These are phyloP conservation scores for Backusella macrospora DNA, from an alignment of 192 early-diverging fungal species.

Conservation along the genomic window DNA sequence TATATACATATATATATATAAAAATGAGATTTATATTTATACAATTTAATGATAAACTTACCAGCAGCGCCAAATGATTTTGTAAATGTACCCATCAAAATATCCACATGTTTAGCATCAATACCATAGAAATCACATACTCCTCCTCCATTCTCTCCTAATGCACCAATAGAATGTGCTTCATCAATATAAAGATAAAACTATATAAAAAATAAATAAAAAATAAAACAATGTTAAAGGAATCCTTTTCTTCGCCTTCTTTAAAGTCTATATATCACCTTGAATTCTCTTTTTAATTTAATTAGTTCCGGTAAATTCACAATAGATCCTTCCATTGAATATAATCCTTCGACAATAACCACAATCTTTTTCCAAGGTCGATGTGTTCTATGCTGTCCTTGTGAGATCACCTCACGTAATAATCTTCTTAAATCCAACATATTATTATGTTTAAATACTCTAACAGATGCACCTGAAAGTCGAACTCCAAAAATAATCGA, in stretches of 20 bases:
- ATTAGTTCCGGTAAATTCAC: slow-evolving; percentile 78
- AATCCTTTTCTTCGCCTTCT: neutral
- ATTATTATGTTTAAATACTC: slow-evolving; percentile 88
- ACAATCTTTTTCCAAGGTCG: slow-evolving; percentile 96
- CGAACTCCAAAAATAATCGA: slow-evolving; percentile 87
- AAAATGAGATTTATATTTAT: neutral
- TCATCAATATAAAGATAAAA: slow-evolving; percentile 93
- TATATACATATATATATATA: neutral
- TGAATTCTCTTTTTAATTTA: slow-evolving; percentile 79
- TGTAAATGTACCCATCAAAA: slow-evolving; percentile 92
- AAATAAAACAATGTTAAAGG: neutral
- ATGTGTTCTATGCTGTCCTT: slow-evolving; percentile 90
- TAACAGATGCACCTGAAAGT: slow-evolving; percentile 79
- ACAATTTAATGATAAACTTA: neutral
- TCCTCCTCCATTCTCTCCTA: slow-evolving; percentile 87
- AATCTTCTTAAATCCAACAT: slow-evolving; percentile 67
- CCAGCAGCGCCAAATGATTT: slow-evolving; percentile 95
- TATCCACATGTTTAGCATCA: slow-evolving; percentile 82
- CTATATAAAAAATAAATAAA: slow-evolving; percentile 17
- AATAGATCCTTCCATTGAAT: slow-evolving; percentile 92
- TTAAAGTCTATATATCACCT: slow-evolving; percentile 28
- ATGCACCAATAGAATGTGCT: slow-evolving; percentile 88
- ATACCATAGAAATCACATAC: slow-evolving; percentile 89
- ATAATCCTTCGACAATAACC: slow-evolving; percentile 87
- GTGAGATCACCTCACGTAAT: slow-evolving; percentile 78